These are phyloP conservation scores for Sanghuangporus weigelae DNA, from an alignment of 1,284 basidiomycete species.

Conservation along the genomic window DNA sequence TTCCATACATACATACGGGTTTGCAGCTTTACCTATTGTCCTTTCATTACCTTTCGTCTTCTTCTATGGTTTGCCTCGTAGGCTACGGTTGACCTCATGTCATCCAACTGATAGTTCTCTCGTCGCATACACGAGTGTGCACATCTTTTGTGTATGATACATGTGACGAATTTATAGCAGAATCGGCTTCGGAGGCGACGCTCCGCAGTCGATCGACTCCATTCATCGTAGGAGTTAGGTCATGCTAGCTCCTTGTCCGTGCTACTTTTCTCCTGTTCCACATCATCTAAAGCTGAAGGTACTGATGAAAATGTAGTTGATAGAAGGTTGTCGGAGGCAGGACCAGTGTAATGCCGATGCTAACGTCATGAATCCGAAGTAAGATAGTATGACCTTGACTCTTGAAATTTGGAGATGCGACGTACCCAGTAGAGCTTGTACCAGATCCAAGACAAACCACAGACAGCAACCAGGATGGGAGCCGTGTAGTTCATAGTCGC, in stretches of 20 bases:
- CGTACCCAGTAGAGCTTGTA: constrained; percentile 19
- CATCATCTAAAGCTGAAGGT: not conserved
- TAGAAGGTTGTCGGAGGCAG: not conserved
- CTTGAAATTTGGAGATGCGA: not conserved
- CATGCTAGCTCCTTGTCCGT: not conserved
- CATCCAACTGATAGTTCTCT: not conserved
- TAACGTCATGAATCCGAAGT: not conserved
- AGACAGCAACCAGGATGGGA: constrained; percentile 19
- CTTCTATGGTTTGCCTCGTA: not conserved
- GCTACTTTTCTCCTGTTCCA: not conserved
- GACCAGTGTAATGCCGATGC: constrained; percentile 5
- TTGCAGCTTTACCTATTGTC: not conserved
- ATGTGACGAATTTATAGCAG: not conserved
- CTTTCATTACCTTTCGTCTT: not conserved
- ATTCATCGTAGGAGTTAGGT: no score
- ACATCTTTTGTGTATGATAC: not conserved
- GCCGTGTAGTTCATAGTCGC: constrained; percentile 23
- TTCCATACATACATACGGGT: not conserved
- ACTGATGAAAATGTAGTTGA: not conserved
- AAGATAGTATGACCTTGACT: not conserved
- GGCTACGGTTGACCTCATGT: not conserved
- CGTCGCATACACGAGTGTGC: not conserved
- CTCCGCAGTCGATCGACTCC: not conserved
- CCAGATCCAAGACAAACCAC: constrained; percentile 20
- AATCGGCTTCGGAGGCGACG: not conserved